phyloP scores from a whole-genome alignment of 2,329 filamentous ascomycete species.

The Ceratocystiopsis minuta region DNA sequence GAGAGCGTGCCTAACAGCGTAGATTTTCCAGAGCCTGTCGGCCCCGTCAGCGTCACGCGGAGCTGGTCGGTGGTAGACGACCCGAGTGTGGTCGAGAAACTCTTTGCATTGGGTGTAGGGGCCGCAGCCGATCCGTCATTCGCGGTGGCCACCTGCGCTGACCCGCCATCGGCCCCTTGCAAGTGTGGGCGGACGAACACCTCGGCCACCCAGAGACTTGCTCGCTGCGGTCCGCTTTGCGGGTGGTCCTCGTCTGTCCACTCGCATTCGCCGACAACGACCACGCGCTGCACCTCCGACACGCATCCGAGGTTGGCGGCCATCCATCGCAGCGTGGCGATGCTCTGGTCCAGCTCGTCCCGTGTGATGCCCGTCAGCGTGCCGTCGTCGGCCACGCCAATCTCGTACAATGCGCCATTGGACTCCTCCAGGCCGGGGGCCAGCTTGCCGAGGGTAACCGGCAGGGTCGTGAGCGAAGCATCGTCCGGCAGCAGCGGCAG shows the following conservation, averaged over 20 bases:
- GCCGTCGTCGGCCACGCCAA: constrained; percentile 89
- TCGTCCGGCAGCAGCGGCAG: constrained; percentile 53
- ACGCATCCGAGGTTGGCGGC: constrained; percentile 78
- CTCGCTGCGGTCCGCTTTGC: too few species aligned
- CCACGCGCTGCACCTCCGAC: constrained; percentile 63
- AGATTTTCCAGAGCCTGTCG: constrained; percentile 84
- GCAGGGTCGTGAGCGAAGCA: constrained; percentile 25
- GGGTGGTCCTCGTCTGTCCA: constrained; percentile 37
- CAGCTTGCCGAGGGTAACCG: constrained; percentile 35
- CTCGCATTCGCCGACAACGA: constrained; percentile 73
- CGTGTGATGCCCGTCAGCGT: constrained; percentile 73
- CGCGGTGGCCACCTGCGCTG: constrained; percentile 6
- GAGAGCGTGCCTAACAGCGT: constrained; percentile 76
- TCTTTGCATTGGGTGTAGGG: background rate
- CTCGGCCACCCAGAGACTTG: constrained; percentile 69
- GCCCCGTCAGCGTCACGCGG: constrained; percentile 71
- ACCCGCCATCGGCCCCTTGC: constrained; percentile 8
- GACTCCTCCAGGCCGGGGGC: constrained; percentile 80
- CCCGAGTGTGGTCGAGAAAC: constrained; percentile 1
- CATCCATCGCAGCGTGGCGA: constrained; percentile 75
- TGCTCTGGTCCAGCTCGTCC: constrained; percentile 83
- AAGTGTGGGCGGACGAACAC: constrained; percentile 67
- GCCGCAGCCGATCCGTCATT: too few species aligned
- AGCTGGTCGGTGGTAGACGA: constrained; percentile 46
- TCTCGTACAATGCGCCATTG: constrained; percentile 84